phyloP scores from a whole-genome alignment of 768 basidiomycete species.

The Gymnopilus dilepis region DNA sequence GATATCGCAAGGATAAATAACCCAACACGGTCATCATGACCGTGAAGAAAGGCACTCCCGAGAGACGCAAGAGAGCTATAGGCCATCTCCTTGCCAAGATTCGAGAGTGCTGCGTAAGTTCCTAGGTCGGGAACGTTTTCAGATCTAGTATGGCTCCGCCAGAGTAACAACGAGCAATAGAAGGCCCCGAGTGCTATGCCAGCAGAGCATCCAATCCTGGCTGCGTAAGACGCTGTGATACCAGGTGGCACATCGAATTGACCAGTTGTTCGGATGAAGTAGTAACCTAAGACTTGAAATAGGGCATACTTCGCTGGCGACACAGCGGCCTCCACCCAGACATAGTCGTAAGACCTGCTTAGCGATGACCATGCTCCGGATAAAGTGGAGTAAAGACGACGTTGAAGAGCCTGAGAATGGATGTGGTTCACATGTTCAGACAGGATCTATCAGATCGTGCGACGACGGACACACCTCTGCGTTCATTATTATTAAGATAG shows the following conservation, averaged over 20 bases:
- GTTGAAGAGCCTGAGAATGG: slow-evolving; percentile 11
- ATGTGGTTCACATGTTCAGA: not conserved
- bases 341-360: slow-evolving; percentile 7
- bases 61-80: slow-evolving; percentile 29
- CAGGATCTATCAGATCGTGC: slow-evolving; percentile 2
- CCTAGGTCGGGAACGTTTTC: slow-evolving; percentile 1
- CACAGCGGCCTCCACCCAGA: slow-evolving; percentile 29
- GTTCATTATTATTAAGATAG: not conserved
- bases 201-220: slow-evolving; percentile 31
- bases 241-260: slow-evolving; percentile 7
- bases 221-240: slow-evolving; percentile 12
- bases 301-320: slow-evolving; percentile 37
- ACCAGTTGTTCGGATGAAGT: slow-evolving; percentile 21
- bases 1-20: slow-evolving; percentile 16
- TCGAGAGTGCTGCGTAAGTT: slow-evolving; percentile 3
- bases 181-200: slow-evolving; percentile 30
- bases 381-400: slow-evolving; percentile 9
- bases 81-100: slow-evolving; percentile 29
- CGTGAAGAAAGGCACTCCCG: slow-evolving; percentile 22
- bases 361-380: not conserved
- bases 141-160: not conserved
- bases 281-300: slow-evolving; percentile 31
- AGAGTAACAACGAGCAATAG: slow-evolving; percentile 24
- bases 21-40: slow-evolving; percentile 13
- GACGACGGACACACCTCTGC: not conserved